Percentiles rank a stretch among this genome's conserved stretches.
Conservation (phyloP, 2,329 filamentous ascomycete species). For the Diaporthe humulicola region DNA sequence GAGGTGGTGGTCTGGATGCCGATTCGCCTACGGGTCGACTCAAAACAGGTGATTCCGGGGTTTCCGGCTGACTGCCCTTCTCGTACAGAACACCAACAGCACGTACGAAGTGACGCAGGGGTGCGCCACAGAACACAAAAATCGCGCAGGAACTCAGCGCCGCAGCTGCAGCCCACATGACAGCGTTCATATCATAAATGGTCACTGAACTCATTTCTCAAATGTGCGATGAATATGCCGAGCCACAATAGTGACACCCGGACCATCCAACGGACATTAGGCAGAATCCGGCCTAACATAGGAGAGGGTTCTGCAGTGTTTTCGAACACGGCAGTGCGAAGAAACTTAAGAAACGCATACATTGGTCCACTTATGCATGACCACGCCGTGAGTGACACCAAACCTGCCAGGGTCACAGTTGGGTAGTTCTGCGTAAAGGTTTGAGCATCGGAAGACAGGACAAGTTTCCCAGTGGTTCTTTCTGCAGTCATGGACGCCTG, state of each 20-base stretch:
- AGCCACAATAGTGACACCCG: neutral
- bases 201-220: neutral
- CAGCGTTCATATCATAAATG: neutral
- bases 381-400: neutral
- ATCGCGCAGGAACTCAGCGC: neutral
- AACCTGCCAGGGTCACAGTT: neutral
- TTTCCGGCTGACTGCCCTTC: slow-evolving; percentile 5
- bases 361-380: neutral
- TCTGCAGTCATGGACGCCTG: neutral
- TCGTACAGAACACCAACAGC: slow-evolving; percentile 3
- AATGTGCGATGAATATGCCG: too few relatives aligned
- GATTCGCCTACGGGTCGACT: neutral
- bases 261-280: neutral
- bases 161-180: neutral
- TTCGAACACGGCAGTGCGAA: neutral
- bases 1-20: neutral
- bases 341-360: too few relatives aligned
- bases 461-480: neutral
- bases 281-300: neutral
- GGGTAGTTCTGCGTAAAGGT: neutral
- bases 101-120: neutral
- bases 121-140: neutral
- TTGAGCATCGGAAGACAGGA: neutral
- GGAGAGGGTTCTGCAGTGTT: neutral
- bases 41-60: slow-evolving; percentile 14